Evolutionary conservation across 2,329 filamentous ascomycete genomes (phyloP), one percentile per base, ranked within the genome.

Genomic region (Geosmithia putterillii): DNA sequence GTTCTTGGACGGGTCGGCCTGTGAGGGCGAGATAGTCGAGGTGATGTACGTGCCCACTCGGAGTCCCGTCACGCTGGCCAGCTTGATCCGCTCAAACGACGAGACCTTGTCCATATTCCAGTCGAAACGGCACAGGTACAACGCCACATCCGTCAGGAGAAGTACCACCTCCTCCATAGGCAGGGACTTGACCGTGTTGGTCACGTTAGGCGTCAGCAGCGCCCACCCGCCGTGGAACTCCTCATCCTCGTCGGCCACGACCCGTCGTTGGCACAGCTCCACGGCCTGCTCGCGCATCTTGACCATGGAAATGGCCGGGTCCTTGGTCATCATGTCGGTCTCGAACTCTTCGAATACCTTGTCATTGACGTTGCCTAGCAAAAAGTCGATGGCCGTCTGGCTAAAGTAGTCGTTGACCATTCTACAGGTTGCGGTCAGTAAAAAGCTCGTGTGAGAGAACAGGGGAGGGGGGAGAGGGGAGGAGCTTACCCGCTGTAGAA

Each of bases 341-440:
- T 95, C 88, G 49, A 98, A 98, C 51, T 98, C 92, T 45, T 90
- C 85, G 57, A 96, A 96, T 3, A 95, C 83, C 15, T 80, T 71
- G 1, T 81, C 81, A 0, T 83, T 87, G 10, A 94, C 86, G 51
- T 92, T 92, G 18, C 92, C 92, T 0, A 96, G 75, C 4, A 95
- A 74, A 56, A 92, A 96, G 59, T 98, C 92, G 50, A 98, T 95
- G 42, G 86, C 86, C 0, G 88, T 86, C 59, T 98, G 92, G 19
- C 89, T 84, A 62, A 96, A 96, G 61, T 94, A 95, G 63, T 98
- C 92, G 52, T 94, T 95, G 50, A 98, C 88, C 63, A 96, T 92
- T 51, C 95, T 96, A 56, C 73, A n/a, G 17, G 20, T 20, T 35
- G 23, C 34, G 14, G 45, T 54, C 45, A 55, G 47, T 38, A 15